These are phyloP conservation scores for Chloridella minuta DNA, from an alignment of 352 stramenopile species.

Conservation along the genomic window DNA sequence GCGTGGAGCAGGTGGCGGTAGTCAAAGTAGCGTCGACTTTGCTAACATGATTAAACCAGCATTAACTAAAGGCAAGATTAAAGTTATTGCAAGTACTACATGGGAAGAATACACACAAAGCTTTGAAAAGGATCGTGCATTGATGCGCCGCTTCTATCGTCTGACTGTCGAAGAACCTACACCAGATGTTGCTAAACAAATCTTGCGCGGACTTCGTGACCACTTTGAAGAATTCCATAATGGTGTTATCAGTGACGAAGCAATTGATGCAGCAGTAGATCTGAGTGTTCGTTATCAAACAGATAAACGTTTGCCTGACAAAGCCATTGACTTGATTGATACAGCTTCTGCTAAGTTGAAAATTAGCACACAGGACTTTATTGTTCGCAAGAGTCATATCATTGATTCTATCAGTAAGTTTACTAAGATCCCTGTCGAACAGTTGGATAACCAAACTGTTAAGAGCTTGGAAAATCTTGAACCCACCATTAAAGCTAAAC, in stretches of 20 bases:
- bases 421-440: no score
- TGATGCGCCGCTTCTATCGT: slow-evolving; percentile 83
- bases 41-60: slow-evolving; percentile 89
- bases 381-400: no score
- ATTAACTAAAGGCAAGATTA: slow-evolving; percentile 64
- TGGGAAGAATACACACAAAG: slow-evolving; percentile 82
- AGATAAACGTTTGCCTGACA: slow-evolving; percentile 54
- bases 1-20: slow-evolving; percentile 28
- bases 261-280: slow-evolving; percentile 60
- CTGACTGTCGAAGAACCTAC: slow-evolving; percentile 24
- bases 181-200: no score
- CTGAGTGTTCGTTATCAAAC: slow-evolving; percentile 63
- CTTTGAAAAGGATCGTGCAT: slow-evolving; percentile 88
- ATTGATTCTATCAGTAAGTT: no score
- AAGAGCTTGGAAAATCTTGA: no score
- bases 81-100: slow-evolving; percentile 83
- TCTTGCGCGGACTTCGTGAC: no score
- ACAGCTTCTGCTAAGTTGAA: slow-evolving; percentile 36
- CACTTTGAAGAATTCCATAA: slow-evolving; percentile 76
- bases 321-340: slow-evolving; percentile 67
- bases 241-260: slow-evolving; percentile 58
- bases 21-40: slow-evolving; percentile 59
- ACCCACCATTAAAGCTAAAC: no score
- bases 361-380: background rate
- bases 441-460: no score